Evolutionary conservation across 2,329 filamentous ascomycete genomes (phyloP), one percentile per base, ranked within the genome.

Genomic region (Chrysosporium queenslandicum): DNA sequence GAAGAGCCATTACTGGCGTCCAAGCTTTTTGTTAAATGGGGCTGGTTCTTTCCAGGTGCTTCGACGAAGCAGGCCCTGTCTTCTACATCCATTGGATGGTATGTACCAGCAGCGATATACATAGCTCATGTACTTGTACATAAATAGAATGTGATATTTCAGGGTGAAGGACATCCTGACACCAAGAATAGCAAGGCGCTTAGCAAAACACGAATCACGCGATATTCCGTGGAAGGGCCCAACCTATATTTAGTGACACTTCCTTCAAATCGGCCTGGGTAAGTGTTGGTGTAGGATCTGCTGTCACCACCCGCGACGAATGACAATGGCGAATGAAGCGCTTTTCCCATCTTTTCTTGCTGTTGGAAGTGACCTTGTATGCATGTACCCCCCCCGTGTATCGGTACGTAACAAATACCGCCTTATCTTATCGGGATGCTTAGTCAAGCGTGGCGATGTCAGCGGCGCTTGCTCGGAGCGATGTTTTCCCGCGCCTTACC

Each of bases 11-110:
- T 54, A 84, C 81, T 32, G 85, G 87, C 20, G 72, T 91, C 21
- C 87, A 92, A 69, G 87, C 86, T 6, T 92, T 92, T 74, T 82
- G 80, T 51, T 87, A 72, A 32, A 46, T 37, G 4, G 29, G 20
- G 23, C n/a, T 20, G 3, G 9, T 34, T 2, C 23, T 40, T 40
- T n/a, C 37, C 29, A 37, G 46, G 11, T 16, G 3, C 12, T 30
- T 21, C n/a, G n/a, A 5, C 27, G 27, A 29, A 29, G 4, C 4
- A 9, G 27, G 9, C 27, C 27, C 27, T 9, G 9, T n/a, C n/a
- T n/a, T n/a, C n/a, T 29, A 9, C 4, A 29, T 29, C 27, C 4
- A 29, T 29, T 29, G 27, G 27, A 29, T 29, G 9, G 4, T 4
- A 29, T 29, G 4, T 9, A 29, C 27, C 27, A n/a, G n/a, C n/a